phyloP scores from a whole-genome alignment of 768 basidiomycete genomes.

The Termitomyces sp. region DNA sequence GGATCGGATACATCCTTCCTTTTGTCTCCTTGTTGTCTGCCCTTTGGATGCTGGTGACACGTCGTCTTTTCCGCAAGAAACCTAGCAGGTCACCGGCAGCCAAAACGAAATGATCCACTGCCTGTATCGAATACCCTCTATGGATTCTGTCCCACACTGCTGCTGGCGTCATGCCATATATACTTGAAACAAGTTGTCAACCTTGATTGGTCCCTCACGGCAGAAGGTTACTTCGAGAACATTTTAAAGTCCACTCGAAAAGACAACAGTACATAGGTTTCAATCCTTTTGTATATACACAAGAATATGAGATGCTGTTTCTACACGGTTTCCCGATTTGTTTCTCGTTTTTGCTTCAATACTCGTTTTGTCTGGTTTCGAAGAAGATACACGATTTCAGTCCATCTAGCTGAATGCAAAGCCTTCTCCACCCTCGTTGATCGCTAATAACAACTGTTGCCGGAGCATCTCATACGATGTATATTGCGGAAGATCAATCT shows the following conservation, averaged over 20 bases:
- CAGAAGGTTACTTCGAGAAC: not conserved
- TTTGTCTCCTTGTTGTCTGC: slow-evolving; percentile 14
- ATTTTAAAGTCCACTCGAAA: not conserved
- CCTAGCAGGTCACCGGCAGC: slow-evolving; percentile 1
- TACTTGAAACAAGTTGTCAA: not conserved
- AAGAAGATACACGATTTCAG: slow-evolving; percentile 19
- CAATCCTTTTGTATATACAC: slow-evolving; percentile 14
- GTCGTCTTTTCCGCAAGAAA: slow-evolving; percentile 10
- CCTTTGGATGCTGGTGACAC: slow-evolving; percentile 7
- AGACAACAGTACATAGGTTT: not conserved
- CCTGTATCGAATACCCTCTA: not conserved
- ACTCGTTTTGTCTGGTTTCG: not conserved
- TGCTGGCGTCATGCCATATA: not conserved
- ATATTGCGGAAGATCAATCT: slow-evolving; percentile 92
- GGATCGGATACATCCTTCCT: slow-evolving; percentile 25
- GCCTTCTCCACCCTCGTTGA: slow-evolving; percentile 94
- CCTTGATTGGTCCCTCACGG: too few species aligned
- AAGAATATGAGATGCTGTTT: slow-evolving; percentile 14
- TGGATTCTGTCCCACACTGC: not conserved
- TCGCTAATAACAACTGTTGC: slow-evolving; percentile 83
- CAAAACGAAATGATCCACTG: slow-evolving; percentile 8
- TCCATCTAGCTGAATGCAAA: slow-evolving; percentile 69
- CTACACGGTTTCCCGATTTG: slow-evolving; percentile 9
- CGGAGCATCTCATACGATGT: slow-evolving; percentile 96
- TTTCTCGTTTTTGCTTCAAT: slow-evolving; percentile 8